These are phyloP conservation scores for Paramecium biaurelia DNA, from an alignment of 73 alveolate species.

Conservation along the genomic window DNA sequence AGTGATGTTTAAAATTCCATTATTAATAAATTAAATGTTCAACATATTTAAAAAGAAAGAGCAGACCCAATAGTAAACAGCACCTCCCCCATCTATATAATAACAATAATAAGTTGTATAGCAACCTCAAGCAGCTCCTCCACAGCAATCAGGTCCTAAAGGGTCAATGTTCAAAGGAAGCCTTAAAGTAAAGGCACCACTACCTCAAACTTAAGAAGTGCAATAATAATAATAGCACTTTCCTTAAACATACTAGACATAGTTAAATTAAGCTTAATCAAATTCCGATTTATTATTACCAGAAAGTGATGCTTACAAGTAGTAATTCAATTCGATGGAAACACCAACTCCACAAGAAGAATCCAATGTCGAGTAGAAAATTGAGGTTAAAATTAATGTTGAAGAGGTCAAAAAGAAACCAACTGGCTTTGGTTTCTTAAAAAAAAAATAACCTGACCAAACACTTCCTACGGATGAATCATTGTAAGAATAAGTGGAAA, in stretches of 20 bases:
- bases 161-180: neutral
- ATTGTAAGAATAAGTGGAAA: neutral
- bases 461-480: neutral
- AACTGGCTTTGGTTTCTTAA: constrained; percentile 17
- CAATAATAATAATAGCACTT: neutral
- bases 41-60: neutral
- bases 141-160: neutral
- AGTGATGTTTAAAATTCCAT: neutral
- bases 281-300: neutral
- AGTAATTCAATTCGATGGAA: constrained; percentile 3
- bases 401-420: constrained; percentile 38
- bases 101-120: neutral
- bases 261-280: neutral
- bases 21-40: neutral
- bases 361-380: neutral
- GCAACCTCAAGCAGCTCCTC: neutral
- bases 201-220: neutral
- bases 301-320: constrained; percentile 44
- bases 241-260: neutral
- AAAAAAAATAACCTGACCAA: neutral
- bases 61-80: neutral
- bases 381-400: neutral
- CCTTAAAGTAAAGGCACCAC: neutral
- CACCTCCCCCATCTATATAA: neutral
- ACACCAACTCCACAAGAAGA: constrained; percentile 23